phyloP scores from a whole-genome alignment of 2,329 filamentous ascomycete genomes.

The Phialophora expanda region DNA sequence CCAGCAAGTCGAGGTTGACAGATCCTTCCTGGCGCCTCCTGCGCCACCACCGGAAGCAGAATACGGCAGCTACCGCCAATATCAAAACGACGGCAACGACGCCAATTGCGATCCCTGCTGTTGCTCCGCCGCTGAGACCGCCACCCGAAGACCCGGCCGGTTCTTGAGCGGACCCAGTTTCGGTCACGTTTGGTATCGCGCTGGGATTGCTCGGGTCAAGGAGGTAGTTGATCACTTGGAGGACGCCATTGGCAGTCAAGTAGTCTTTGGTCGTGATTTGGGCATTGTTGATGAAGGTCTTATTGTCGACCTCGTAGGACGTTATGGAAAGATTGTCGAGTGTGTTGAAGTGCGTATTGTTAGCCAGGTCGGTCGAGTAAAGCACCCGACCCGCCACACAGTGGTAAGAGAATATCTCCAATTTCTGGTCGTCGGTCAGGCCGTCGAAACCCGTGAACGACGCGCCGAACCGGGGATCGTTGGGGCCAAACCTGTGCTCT shows the following conservation, averaged over 20 bases:
- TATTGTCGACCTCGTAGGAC: neutral
- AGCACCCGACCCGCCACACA: neutral
- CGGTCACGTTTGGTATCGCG: neutral
- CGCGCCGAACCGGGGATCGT: neutral
- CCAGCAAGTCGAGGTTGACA: neutral
- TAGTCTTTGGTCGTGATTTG: neutral
- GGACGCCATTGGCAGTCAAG: slow-evolving; percentile 2
- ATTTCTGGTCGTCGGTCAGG: neutral
- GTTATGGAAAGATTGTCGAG: neutral
- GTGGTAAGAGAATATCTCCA: neutral
- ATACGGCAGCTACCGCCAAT: neutral
- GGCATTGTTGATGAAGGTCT: slow-evolving; percentile 1
- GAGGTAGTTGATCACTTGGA: neutral
- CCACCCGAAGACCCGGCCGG: neutral
- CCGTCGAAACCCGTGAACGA: neutral
- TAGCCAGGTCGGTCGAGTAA: neutral
- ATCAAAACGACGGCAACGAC: neutral
- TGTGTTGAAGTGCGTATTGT: slow-evolving; percentile 1
- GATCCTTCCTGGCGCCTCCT: neutral
- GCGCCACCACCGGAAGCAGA: neutral
- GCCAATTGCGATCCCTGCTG: neutral
- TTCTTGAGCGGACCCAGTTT: neutral
- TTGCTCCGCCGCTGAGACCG: neutral
- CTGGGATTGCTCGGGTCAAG: neutral
- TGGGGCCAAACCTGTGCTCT: neutral